Evolutionary conservation across 129 eudicot species (phyloP).

Genomic region (Oenanthe sinensis): DNA sequence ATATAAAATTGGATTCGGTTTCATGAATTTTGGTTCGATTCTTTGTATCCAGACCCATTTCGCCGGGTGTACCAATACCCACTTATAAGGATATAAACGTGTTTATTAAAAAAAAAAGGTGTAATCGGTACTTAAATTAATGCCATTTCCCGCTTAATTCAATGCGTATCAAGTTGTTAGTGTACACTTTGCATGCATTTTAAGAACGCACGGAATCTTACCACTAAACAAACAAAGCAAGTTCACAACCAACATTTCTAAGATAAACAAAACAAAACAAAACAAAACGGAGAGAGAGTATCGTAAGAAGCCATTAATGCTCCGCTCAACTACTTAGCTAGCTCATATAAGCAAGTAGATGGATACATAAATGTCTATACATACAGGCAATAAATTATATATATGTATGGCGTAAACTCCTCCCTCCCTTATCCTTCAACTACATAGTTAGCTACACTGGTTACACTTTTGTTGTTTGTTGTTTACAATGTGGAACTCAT

Average conservation of each 20-base stretch:
- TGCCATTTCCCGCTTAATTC: neutral
- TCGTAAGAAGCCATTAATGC: conserved; percentile 47
- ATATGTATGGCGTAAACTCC: neutral
- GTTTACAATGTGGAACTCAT: conserved; percentile 68
- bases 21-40: no score
- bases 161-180: neutral
- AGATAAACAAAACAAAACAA: neutral
- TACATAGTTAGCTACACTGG: neutral
- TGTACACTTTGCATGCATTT: neutral
- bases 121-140: no score
- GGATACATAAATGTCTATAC: neutral
- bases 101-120: no score
- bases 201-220: neutral
- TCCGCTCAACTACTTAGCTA: conserved; percentile 35
- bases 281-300: conserved; percentile 4
- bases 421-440: conserved; percentile 14
- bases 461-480: neutral
- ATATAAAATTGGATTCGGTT: no score
- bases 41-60: no score
- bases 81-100: no score
- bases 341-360: conserved; percentile 5
- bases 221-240: neutral
- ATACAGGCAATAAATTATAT: neutral
- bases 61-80: no score
- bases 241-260: neutral